Conservation (phyloP, 225 moss, liverwort and hornwort genomes). For the Polytrichum formosum region DNA sequence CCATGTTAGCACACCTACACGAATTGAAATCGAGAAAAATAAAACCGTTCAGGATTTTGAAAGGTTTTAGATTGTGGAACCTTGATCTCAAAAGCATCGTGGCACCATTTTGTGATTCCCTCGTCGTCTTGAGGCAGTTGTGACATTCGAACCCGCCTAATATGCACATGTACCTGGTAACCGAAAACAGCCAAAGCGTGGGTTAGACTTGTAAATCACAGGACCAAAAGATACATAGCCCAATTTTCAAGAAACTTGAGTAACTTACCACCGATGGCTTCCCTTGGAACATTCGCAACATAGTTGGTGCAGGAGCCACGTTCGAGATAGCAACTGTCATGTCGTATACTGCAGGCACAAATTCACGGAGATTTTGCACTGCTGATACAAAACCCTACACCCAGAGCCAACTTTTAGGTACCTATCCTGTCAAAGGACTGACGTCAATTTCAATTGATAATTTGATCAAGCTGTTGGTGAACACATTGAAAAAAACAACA, state of each 20-base stretch:
- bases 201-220: not conserved
- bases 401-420: not conserved
- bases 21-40: not conserved
- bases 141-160: constrained; percentile 45
- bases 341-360: constrained; percentile 65
- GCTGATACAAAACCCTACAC: constrained; percentile 64
- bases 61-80: constrained; percentile 22
- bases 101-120: constrained; percentile 77
- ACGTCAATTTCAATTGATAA: not conserved
- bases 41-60: not conserved
- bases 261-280: constrained; percentile 48
- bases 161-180: constrained; percentile 42
- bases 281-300: constrained; percentile 52
- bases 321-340: constrained; percentile 48
- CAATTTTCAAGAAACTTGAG: not conserved
- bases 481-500: not conserved
- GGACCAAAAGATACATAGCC: not conserved
- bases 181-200: not conserved
- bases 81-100: constrained; percentile 75
- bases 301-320: constrained; percentile 43
- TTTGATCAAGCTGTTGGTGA: not conserved
- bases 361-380: constrained; percentile 51
- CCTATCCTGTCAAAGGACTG: no score
- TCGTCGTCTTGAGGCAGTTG: constrained; percentile 50
- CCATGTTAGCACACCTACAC: constrained; percentile 14